phyloP scores from a whole-genome alignment of 2,329 filamentous ascomycete genomes.

The Diplodia corticola region DNA sequence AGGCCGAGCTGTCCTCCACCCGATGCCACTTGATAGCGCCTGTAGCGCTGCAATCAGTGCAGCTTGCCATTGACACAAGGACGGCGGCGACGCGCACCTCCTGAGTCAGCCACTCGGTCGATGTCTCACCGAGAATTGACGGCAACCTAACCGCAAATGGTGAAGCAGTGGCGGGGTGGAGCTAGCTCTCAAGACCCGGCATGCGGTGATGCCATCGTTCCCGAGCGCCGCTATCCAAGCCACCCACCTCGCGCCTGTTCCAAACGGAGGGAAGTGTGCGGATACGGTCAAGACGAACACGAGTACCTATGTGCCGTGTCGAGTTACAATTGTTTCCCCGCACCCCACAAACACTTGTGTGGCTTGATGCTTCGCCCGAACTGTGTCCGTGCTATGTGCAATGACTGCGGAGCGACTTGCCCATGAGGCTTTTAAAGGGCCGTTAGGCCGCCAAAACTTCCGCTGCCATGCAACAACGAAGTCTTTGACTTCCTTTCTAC shows the following conservation, averaged over 20 bases:
- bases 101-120: constrained; percentile 9
- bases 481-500: neutral
- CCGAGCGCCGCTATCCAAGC: neutral
- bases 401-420: neutral
- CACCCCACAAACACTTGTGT: neutral
- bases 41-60: constrained; percentile 40
- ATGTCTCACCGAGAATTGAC: constrained; percentile 6
- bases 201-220: neutral
- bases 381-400: neutral
- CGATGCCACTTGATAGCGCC: constrained; percentile 32
- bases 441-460: neutral
- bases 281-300: neutral
- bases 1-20: neutral
- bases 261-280: neutral
- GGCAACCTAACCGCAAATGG: neutral
- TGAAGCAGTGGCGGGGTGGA: neutral
- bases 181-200: neutral
- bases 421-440: neutral
- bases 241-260: neutral
- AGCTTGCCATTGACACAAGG: constrained; percentile 32
- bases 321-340: neutral
- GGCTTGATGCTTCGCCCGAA: neutral
- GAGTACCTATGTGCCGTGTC: neutral
- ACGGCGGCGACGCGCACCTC: neutral
- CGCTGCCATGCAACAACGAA: neutral